These are phyloP conservation scores for Rhynchospora tenuis DNA, from an alignment of 176 grass and related monocot species.

Conservation along the genomic window DNA sequence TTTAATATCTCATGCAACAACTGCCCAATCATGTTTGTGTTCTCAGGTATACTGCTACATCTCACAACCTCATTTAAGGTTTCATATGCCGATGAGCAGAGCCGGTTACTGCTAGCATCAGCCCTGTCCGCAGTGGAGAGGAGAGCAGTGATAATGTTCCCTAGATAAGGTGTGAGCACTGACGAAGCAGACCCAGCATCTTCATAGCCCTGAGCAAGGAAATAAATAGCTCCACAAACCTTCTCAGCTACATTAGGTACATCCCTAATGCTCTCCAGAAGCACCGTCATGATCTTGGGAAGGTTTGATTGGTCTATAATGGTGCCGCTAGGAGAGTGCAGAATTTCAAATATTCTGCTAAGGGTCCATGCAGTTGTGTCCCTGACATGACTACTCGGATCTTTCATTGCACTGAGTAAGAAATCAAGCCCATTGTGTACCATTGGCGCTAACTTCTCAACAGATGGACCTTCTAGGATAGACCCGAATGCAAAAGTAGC, in stretches of 20 bases:
- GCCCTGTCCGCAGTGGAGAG: constrained; percentile 46
- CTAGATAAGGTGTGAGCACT: constrained; percentile 42
- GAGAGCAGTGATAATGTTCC: constrained; percentile 38
- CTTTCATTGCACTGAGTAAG: constrained; percentile 51
- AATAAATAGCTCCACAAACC: constrained; percentile 51
- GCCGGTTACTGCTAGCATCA: constrained; percentile 29
- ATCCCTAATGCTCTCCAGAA: constrained; percentile 44
- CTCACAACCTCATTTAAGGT: constrained; percentile 52
- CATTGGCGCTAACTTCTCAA: constrained; percentile 38
- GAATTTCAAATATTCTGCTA: constrained; percentile 43
- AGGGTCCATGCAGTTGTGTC: constrained; percentile 56
- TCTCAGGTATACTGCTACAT: constrained; percentile 37
- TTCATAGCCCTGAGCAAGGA: constrained; percentile 44
- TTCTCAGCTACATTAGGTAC: constrained; percentile 48
- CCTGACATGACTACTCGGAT: constrained; percentile 48
- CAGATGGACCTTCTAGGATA: constrained; percentile 47
- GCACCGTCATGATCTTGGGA: constrained; percentile 26
- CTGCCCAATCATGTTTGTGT: constrained; percentile 32
- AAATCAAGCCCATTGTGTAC: constrained; percentile 45
- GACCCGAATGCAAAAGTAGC: constrained; percentile 55
- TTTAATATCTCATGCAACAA: constrained; percentile 46
- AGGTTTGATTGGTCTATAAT: constrained; percentile 40
- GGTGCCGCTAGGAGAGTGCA: constrained; percentile 34
- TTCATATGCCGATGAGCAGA: constrained; percentile 44
- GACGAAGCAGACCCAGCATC: constrained; percentile 37